Conservation (phyloP, 2,329 filamentous ascomycete genomes). For the Aspergillus transmontanensis region DNA sequence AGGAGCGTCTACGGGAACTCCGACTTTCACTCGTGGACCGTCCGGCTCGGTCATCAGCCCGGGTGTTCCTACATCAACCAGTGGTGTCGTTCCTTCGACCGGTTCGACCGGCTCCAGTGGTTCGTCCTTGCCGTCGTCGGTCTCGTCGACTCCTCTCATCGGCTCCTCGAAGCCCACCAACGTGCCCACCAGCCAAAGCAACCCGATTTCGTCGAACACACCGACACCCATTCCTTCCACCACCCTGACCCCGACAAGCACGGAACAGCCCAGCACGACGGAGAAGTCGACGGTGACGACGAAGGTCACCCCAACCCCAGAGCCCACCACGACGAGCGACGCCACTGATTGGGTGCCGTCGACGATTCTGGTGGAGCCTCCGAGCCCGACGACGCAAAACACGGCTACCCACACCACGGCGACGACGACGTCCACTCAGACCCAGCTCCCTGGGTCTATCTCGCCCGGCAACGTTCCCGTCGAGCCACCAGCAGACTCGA, state of each 20-base stretch:
- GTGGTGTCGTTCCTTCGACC: constrained; percentile 13
- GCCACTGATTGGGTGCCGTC: constrained; percentile 27
- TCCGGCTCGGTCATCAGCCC: constrained; percentile 10
- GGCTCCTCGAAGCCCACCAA: neutral
- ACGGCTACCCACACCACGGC: constrained; percentile 37
- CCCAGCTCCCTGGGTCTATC: constrained; percentile 73
- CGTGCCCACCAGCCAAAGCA: neutral
- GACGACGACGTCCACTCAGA: constrained; percentile 55
- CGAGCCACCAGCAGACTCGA: constrained; percentile 63
- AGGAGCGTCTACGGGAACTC: neutral
- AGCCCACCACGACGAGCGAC: constrained; percentile 37
- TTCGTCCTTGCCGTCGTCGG: constrained; percentile 3
- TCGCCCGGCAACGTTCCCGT: constrained; percentile 65
- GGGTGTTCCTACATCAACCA: constrained; percentile 18
- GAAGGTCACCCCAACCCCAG: constrained; percentile 39
- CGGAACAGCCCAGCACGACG: constrained; percentile 14
- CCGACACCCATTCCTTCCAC: constrained; percentile 14
- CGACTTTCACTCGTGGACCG: neutral
- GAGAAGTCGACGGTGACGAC: constrained; percentile 17
- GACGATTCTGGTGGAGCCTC: constrained; percentile 32
- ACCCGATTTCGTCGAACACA: neutral
- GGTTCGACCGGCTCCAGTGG: constrained; percentile 10
- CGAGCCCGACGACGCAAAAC: constrained; percentile 28
- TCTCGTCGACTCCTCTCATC: constrained; percentile 10
- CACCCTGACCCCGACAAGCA: constrained; percentile 17